Conservation (phyloP, 2,329 filamentous ascomycete species). For the Aspergillus fijiensis region DNA sequence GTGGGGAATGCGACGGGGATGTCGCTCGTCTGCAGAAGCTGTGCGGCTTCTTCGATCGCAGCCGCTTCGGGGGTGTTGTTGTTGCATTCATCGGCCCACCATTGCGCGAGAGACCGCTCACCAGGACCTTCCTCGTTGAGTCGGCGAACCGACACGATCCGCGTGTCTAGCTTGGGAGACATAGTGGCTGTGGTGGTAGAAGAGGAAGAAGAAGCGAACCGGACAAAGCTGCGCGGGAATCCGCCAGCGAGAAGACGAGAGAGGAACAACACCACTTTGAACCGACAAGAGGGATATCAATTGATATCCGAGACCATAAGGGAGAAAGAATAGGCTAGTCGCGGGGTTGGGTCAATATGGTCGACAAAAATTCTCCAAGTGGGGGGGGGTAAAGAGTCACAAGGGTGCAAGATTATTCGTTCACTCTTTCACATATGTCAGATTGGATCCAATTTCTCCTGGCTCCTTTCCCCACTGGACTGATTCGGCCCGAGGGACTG, state of each 20-base stretch:
- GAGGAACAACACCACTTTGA: slow-evolving; percentile 29
- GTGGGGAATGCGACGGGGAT: slow-evolving; percentile 92
- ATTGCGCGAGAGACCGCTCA: slow-evolving; percentile 35
- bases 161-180: slow-evolving; percentile 27
- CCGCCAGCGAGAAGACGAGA: slow-evolving; percentile 31
- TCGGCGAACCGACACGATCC: slow-evolving; percentile 40
- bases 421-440: background rate
- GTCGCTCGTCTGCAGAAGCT: slow-evolving; percentile 63
- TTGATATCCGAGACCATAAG: background rate
- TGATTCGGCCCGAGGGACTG: background rate
- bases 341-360: background rate
- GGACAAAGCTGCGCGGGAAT: slow-evolving; percentile 30
- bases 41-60: slow-evolving; percentile 64
- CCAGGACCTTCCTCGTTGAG: slow-evolving; percentile 37
- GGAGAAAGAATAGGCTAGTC: background rate
- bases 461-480: slow-evolving; percentile 1
- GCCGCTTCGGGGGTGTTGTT: slow-evolving; percentile 47
- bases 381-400: background rate
- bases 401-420: background rate
- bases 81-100: slow-evolving; percentile 40
- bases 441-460: background rate
- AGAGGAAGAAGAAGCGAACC: slow-evolving; percentile 12
- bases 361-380: background rate
- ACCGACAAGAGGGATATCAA: background rate
- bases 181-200: slow-evolving; percentile 25